A percentile compares a stretch with the other conserved stretches of the same genome.
phyloP scores from a whole-genome alignment of 805 yeast genomes.

The Ogataea philodendri region DNA sequence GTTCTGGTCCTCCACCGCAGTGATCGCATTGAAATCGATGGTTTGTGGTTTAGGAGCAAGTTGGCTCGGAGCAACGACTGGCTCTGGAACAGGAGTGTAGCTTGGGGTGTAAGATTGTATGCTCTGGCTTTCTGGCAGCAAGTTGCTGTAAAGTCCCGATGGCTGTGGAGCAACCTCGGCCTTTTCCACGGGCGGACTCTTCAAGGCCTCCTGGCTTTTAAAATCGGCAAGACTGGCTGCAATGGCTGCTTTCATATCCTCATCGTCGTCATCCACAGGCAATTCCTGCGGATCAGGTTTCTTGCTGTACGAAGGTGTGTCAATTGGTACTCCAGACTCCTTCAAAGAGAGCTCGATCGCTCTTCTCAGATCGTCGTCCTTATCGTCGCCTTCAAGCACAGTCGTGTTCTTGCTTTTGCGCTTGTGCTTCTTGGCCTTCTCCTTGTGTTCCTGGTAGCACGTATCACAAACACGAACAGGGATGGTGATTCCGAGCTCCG shows the following conservation, averaged over 20 bases:
- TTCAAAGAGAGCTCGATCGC: conserved; percentile 79
- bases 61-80: neutral
- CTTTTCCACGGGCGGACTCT: neutral
- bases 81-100: neutral
- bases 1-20: conserved; percentile 65
- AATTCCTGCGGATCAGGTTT: conserved; percentile 8
- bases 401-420: conserved; percentile 23
- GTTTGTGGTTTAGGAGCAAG: neutral
- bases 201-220: conserved; percentile 32
- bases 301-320: neutral
- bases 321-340: conserved; percentile 39
- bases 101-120: neutral
- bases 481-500: conserved; percentile 79
- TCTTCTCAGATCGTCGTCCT: conserved; percentile 70
- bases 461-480: conserved; percentile 94
- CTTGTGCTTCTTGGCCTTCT: conserved; percentile 26
- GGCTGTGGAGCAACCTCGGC: conserved; percentile 18
- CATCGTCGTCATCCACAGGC: conserved; percentile 66
- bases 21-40: conserved; percentile 35
- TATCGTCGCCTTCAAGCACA: conserved; percentile 41
- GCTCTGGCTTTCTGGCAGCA: conserved; percentile 15
- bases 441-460: conserved; percentile 66
- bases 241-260: conserved; percentile 89
- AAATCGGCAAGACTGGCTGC: conserved; percentile 84
- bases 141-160: conserved; percentile 31